phyloP scores from a whole-genome alignment of 1,284 basidiomycete species.

The Melampsora allii-populina region DNA sequence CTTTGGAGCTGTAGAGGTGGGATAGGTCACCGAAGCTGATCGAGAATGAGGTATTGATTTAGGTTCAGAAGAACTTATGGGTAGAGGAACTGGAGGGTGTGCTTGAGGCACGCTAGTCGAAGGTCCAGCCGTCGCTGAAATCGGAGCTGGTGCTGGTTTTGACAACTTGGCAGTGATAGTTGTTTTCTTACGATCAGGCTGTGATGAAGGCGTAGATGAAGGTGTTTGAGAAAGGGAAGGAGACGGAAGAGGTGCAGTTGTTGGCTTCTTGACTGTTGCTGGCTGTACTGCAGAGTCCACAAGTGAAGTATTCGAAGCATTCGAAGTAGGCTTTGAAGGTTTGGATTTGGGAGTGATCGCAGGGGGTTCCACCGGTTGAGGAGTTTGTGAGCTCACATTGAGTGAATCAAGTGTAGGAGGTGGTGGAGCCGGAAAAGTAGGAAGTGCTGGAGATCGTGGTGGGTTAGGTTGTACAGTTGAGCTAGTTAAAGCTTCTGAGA shows the following conservation, averaged over 20 bases:
- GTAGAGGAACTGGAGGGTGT: too few species aligned
- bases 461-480: neutral
- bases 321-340: neutral
- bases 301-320: neutral
- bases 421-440: slow-evolving; percentile 19
- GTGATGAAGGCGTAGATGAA: too few species aligned
- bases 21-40: neutral
- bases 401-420: slow-evolving; percentile 11
- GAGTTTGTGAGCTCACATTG: neutral
- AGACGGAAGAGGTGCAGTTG: neutral
- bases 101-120: too few species aligned
- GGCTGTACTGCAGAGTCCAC: too few species aligned
- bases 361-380: neutral
- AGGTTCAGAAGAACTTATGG: too few species aligned
- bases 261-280: too few species aligned
- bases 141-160: too few species aligned
- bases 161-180: too few species aligned
- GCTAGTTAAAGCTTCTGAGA: neutral
- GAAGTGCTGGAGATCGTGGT: neutral
- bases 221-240: neutral
- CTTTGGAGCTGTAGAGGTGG: neutral
- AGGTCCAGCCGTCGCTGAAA: too few species aligned
- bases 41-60: neutral
- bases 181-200: too few species aligned
- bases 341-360: neutral